A percentile compares a stretch with the other conserved stretches of the same genome.
These are phyloP conservation scores for Auriscalpium orientale DNA, from an alignment of 768 basidiomycete genomes.

Conservation along the genomic window DNA sequence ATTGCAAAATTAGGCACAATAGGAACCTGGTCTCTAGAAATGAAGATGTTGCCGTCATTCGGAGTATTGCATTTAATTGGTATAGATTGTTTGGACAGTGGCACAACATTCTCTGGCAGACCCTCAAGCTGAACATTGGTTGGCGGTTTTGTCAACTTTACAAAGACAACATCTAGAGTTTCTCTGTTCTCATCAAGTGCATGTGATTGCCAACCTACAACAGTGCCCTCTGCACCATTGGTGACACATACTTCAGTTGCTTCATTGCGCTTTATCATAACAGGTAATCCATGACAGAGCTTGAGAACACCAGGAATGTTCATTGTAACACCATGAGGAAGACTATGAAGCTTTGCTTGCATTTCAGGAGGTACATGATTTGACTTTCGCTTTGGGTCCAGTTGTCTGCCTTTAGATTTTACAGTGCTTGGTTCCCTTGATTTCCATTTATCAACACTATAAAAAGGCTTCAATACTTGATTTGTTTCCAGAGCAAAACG, in stretches of 20 bases:
- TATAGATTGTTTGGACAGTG: background rate
- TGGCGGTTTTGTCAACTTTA: constrained; percentile 6
- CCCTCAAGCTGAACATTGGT: constrained; percentile 6
- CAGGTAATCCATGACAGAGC: constrained; percentile 18
- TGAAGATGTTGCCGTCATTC: background rate
- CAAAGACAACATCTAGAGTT: constrained; percentile 10
- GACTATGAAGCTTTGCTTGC: constrained; percentile 17
- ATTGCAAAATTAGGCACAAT: constrained; percentile 19
- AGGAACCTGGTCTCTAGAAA: constrained; percentile 10
- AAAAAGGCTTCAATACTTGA: constrained; percentile 22
- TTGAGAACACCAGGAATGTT: constrained; percentile 15
- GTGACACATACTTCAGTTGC: constrained; percentile 20
- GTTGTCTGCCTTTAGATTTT: background rate
- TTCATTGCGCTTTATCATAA: constrained; percentile 17
- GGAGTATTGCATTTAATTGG: constrained; percentile 5
- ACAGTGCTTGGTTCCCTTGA: too few species aligned
- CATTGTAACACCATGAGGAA: constrained; percentile 9
- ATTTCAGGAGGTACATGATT: background rate
- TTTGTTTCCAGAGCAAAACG: constrained; percentile 27
- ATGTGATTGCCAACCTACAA: constrained; percentile 10
- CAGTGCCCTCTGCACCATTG: constrained; percentile 18
- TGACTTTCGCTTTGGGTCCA: background rate
- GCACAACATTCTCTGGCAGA: constrained; percentile 16
- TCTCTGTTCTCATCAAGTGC: background rate
- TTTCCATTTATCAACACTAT: constrained; percentile 13